Conservation (phyloP, 176 grass and related monocot genomes). For the Avena sativa region DNA sequence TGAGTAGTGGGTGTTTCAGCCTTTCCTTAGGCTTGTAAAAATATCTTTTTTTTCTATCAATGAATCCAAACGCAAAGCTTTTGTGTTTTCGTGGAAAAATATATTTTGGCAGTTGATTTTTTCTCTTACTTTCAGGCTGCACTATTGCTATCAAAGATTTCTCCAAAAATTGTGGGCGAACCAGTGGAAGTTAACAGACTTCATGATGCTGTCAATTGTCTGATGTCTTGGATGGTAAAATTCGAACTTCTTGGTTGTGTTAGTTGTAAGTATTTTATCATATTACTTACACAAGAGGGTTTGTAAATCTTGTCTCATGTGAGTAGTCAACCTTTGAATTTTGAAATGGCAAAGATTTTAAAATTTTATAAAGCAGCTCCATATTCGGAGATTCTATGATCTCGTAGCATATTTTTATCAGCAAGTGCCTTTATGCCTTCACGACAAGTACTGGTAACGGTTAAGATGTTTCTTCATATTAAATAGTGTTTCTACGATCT, state of each 20-base stretch:
- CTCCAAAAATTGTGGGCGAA: constrained; percentile 78
- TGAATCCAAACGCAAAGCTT: no score
- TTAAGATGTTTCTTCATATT: constrained; percentile 15
- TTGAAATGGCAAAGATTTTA: not conserved
- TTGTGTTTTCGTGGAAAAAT: not conserved
- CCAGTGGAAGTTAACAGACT: constrained; percentile 62
- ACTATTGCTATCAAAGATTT: constrained; percentile 83
- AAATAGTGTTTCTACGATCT: constrained; percentile 13
- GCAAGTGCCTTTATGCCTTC: not conserved
- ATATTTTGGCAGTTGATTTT: constrained; percentile 1
- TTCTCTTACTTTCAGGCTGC: constrained; percentile 58
- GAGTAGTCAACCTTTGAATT: not conserved
- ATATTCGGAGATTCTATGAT: not conserved
- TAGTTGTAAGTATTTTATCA: constrained; percentile 10
- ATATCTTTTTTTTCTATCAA: no score
- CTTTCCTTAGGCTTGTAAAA: no score
- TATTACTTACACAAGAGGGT: not conserved
- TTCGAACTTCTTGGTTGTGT: not conserved
- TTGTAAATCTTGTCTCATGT: not conserved
- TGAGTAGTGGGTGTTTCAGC: no score
- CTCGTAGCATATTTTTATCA: not conserved
- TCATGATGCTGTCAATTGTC: constrained; percentile 91
- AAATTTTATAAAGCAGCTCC: not conserved
- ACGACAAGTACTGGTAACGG: constrained; percentile 1
- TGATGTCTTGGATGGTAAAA: constrained; percentile 89